phyloP scores from a whole-genome alignment of 140 eudicot species.

The Stevia rebaudiana region DNA sequence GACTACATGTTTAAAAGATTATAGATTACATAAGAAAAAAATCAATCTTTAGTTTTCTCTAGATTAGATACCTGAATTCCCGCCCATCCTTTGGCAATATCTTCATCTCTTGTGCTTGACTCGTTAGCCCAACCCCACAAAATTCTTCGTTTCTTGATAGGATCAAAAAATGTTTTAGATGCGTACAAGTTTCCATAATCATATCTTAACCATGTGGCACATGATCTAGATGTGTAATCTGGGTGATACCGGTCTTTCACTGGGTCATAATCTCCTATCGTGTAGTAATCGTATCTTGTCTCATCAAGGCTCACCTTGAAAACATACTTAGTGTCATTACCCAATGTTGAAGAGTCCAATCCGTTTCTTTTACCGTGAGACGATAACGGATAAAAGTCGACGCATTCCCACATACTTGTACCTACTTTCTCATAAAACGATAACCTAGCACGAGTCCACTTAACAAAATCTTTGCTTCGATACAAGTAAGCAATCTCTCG shows the following conservation, averaged over 20 bases:
- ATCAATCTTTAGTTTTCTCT: not conserved
- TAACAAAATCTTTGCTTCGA: conserved; percentile 47
- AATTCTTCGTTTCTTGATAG: conserved; percentile 43
- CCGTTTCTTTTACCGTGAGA: conserved; percentile 27
- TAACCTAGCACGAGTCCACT: conserved; percentile 35
- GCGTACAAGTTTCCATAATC: conserved; percentile 74
- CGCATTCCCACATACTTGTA: conserved; percentile 73
- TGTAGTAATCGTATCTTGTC: conserved; percentile 46
- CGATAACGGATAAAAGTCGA: conserved; percentile 55
- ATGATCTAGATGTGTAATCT: conserved; percentile 26
- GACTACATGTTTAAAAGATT: conserved; percentile 26
- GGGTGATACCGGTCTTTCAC: conserved; percentile 38
- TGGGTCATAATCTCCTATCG: conserved; percentile 40
- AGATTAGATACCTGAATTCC: conserved; percentile 43
- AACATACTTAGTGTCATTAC: conserved; percentile 36
- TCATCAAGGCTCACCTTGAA: conserved; percentile 54
- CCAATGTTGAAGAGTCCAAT: conserved; percentile 33
- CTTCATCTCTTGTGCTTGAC: conserved; percentile 31
- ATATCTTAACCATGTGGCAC: conserved; percentile 42
- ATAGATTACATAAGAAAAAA: not conserved
- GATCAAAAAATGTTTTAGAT: conserved; percentile 54
- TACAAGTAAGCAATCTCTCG: conserved; percentile 48
- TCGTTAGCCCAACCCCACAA: conserved; percentile 69
- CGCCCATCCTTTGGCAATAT: conserved; percentile 56
- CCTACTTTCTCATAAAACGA: conserved; percentile 32